Base-by-base conservation (phyloP, 805 yeast genomes). In the Vanderwaltozyma tropicalis region DNA sequence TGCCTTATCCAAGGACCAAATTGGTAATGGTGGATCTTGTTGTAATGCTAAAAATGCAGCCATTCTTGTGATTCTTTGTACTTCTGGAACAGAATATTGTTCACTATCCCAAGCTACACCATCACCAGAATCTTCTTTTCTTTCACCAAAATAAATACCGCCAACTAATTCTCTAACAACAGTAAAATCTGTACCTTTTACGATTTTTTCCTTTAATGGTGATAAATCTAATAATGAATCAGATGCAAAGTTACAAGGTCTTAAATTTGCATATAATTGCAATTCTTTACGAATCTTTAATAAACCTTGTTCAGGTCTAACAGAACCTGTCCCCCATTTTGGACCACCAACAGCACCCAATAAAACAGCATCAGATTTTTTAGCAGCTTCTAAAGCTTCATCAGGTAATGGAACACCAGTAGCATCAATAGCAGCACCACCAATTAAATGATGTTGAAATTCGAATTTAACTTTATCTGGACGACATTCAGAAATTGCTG, bases 341-440 rank as follows among this genome's bases (percentile, higher is more conserved):
- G 98, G 98, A 25, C 98, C 98, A 46, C 98, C 98, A 25, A 92
- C 98, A 8, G 98, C 96, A 48, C 98, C 98, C 40, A 92, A 71
- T 47, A 92, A 68, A n/a, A 92, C 95, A 19, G 97, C 98, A 59
- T 89, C 94, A 1, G 97, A 80, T 32, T 67, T 66, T 63, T 85
- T 87, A 27, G 96, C 74, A 9, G 95, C 87, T 32, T 67, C 82
- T 34, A 92, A 69, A 3, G 96, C 73, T 41, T 71, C 89, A 42
- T 82, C 94, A 13, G 96, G 82, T 46, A 92, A 69, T 41, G 98
- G 96, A 36, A 61, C 79, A 38, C 98, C 98, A 32, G 94, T 80
- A 40, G 96, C 96, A 60, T 92, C 98, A 55, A 92, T 89, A 33
- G 97, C 94, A 36, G 97, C 96, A 54, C 98, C 98, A 46, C 98